Base-by-base conservation (phyloP, 768 basidiomycete genomes). In the Lentinus tigrinus region DNA sequence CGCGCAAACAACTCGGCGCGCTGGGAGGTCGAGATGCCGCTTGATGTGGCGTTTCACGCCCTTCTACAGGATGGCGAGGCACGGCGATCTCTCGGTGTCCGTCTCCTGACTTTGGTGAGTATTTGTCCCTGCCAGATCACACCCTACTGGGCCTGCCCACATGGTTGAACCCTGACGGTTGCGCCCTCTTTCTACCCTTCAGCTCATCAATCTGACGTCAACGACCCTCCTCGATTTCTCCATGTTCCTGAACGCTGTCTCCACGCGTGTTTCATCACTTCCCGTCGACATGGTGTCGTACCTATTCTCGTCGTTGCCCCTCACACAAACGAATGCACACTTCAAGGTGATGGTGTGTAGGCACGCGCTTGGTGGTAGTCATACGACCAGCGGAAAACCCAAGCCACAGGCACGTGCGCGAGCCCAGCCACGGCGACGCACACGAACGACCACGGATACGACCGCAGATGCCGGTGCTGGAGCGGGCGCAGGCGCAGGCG, bases 11-110 rank as follows among this genome's bases (percentile, higher is more conserved):
- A 69, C 23, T 77, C 75, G 26, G 70, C 77, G 6, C 78, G 85
- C 65, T 87, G 85, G 81, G 85, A 88, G 27, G 73, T 76, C 16
- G 77, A 77, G 28, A 71, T 70, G 21, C 80, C 83, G 1, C 68
- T 88, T 17, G 78, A 83, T 50, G 75, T 85, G 1, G 64, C 64
- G 34, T 71, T 73, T 42, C 63, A 56, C 54, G 64, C 69, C 38
- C 52, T 71, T 58, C 60, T 65, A 28, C 71, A 77, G 28, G 56
- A 63, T n/a, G 62, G 61, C 13, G 52, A 55, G 34, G 28, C 44
- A 13, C 59, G 63, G 47, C 62, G 57, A 39, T 46, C 40, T 8
- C 57, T 71, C 21, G 73, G 73, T 37, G 52, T 60, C 36, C 67
- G 70, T 16, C 64, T 74, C 17, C 62, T 73, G 2, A 56, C 63